phyloP scores from a whole-genome alignment of 148 eudicot species.

The Selenicereus undatus region DNA sequence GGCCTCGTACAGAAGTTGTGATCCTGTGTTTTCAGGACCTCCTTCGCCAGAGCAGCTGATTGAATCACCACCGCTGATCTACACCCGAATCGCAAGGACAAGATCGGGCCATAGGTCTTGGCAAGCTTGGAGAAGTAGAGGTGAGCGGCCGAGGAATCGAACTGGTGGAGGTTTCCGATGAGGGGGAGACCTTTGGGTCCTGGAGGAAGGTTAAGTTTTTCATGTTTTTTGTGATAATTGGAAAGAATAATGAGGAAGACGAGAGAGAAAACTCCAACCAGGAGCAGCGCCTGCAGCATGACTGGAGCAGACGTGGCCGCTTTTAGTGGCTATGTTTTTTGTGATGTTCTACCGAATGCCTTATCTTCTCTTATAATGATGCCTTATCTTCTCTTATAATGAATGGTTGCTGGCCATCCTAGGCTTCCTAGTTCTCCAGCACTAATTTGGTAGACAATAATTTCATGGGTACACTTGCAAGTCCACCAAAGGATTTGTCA shows the following conservation, averaged over 20 bases:
- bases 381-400: too few relatives aligned
- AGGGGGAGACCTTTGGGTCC: conserved; percentile 23
- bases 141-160: not conserved
- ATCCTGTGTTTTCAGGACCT: conserved; percentile 25
- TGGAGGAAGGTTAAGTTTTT: not conserved
- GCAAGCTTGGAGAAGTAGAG: conserved; percentile 1
- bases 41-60: conserved; percentile 13
- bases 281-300: not conserved
- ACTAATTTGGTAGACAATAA: too few relatives aligned
- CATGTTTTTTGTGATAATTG: not conserved
- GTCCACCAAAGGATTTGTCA: too few relatives aligned
- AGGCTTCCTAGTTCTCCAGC: too few relatives aligned
- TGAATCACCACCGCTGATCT: conserved; percentile 15
- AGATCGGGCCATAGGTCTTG: conserved; percentile 19
- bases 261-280: not conserved
- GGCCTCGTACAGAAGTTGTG: conserved; percentile 22
- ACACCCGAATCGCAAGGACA: conserved; percentile 7
- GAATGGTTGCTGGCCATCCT: too few relatives aligned
- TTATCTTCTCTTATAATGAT: too few relatives aligned
- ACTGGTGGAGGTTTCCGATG: conserved; percentile 18
- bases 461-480: too few relatives aligned
- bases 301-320: not conserved
- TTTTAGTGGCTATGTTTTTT: too few relatives aligned
- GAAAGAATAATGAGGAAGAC: not conserved
- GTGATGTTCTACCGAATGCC: too few relatives aligned